Evolutionary conservation across 768 basidiomycete genomes (phyloP).

Genomic region (Tylopilus sp.): DNA sequence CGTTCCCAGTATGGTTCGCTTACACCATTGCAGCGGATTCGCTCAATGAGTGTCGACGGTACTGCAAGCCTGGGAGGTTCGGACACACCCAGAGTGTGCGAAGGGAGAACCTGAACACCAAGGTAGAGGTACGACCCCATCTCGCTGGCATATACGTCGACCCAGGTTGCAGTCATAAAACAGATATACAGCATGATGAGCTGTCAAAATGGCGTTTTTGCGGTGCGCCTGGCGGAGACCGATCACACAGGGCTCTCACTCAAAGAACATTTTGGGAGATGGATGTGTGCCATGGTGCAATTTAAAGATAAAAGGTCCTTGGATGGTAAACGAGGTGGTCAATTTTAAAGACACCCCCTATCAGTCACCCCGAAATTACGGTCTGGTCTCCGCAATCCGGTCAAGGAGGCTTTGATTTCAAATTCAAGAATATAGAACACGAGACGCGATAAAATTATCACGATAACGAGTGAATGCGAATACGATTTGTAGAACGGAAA

Average conservation of each 20-base stretch:
- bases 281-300: too few species aligned
- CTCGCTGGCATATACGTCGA: too few species aligned
- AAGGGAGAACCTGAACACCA: too few species aligned
- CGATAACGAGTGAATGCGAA: slow-evolving; percentile 6
- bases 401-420: not conserved
- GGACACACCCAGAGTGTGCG: too few species aligned
- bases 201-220: not conserved
- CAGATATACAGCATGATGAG: too few species aligned
- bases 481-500: slow-evolving; percentile 9
- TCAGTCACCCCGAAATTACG: slow-evolving; percentile 16
- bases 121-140: too few species aligned
- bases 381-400: not conserved
- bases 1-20: slow-evolving; percentile 2
- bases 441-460: slow-evolving; percentile 6
- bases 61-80: not conserved
- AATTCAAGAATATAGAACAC: slow-evolving; percentile 6
- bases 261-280: not conserved
- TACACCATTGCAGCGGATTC: slow-evolving; percentile 7
- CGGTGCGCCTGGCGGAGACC: not conserved
- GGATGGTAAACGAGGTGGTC: not conserved
- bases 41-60: not conserved
- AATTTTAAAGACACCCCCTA: slow-evolving; percentile 12
- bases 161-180: too few species aligned
- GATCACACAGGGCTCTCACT: not conserved
- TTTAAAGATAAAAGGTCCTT: not conserved